Conservation (phyloP, 164 flowering plant species). For the Dillenia suffruticosa region DNA sequence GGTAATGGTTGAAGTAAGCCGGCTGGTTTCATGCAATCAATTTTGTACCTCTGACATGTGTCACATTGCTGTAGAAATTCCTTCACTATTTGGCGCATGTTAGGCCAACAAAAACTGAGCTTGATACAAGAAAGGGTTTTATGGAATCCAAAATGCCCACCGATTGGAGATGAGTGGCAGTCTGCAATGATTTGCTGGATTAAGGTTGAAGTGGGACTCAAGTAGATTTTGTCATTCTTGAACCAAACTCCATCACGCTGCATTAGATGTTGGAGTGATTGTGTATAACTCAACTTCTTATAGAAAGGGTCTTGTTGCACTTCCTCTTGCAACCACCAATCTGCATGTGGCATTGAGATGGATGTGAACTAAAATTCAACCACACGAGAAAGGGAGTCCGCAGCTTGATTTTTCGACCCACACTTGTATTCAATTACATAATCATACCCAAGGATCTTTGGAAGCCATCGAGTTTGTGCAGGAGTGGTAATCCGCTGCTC, state of each 20-base stretch:
- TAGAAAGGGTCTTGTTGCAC: too few species aligned
- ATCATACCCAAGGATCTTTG: conserved; percentile 1
- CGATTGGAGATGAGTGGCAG: conserved; percentile 2
- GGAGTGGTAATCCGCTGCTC: neutral
- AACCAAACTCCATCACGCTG: too few species aligned
- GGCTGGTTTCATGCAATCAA: conserved; percentile 3
- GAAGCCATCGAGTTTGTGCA: conserved; percentile 1
- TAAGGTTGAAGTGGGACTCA: too few species aligned
- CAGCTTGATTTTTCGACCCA: conserved; percentile 1
- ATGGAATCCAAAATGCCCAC: conserved; percentile 7
- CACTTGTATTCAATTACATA: conserved; percentile 6
- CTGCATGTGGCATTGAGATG: too few species aligned
- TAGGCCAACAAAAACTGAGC: conserved; percentile 7
- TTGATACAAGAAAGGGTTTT: conserved; percentile 1
- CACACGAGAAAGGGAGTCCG: conserved; percentile 3
- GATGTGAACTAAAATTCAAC: too few species aligned
- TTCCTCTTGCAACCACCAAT: too few species aligned
- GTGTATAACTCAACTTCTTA: too few species aligned
- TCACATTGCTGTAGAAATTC: conserved; percentile 7
- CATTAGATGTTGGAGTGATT: too few species aligned
- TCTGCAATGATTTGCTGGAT: neutral
- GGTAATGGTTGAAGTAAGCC: conserved; percentile 10
- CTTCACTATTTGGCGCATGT: conserved; percentile 1
- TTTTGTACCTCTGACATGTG: conserved; percentile 8
- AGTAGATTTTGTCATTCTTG: too few species aligned